A percentile compares a stretch with the other conserved stretches of the same genome.
phyloP scores from a whole-genome alignment of 2,329 filamentous ascomycete species.

The Phialophora tarda region DNA sequence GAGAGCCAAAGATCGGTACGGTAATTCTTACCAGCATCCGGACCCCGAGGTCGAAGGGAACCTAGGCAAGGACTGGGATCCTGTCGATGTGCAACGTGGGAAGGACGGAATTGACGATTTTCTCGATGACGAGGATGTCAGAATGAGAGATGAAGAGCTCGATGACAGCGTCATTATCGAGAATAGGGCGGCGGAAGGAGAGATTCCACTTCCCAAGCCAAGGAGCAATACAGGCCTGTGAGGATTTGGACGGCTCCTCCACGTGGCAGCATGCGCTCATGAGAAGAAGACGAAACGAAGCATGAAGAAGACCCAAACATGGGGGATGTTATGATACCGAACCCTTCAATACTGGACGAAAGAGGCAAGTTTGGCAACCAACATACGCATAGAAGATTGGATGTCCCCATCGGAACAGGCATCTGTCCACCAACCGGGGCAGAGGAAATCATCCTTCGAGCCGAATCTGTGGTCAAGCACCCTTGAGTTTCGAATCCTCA shows the following conservation, averaged over 20 bases:
- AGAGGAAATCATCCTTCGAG: neutral
- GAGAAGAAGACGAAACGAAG: neutral
- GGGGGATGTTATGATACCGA: neutral
- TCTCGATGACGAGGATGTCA: constrained; percentile 33
- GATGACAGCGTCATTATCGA: constrained; percentile 40
- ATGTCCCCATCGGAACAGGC: neutral
- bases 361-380: neutral
- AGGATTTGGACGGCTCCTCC: neutral
- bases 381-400: neutral
- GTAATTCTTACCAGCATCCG: constrained; percentile 6
- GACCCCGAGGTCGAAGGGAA: constrained; percentile 15
- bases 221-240: constrained; percentile 23
- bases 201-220: constrained; percentile 27
- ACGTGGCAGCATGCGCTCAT: neutral
- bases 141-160: constrained; percentile 39
- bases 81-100: constrained; percentile 18
- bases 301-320: neutral
- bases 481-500: neutral
- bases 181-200: constrained; percentile 29
- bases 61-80: constrained; percentile 35
- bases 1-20: constrained; percentile 31
- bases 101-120: constrained; percentile 25
- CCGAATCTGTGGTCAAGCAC: neutral
- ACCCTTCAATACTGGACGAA: neutral
- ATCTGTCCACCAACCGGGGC: neutral